Evolutionary conservation across 208 protist species (phyloP), one percentile per base, ranked within the genome.

Genomic region (Trypanosoma rangeli): DNA sequence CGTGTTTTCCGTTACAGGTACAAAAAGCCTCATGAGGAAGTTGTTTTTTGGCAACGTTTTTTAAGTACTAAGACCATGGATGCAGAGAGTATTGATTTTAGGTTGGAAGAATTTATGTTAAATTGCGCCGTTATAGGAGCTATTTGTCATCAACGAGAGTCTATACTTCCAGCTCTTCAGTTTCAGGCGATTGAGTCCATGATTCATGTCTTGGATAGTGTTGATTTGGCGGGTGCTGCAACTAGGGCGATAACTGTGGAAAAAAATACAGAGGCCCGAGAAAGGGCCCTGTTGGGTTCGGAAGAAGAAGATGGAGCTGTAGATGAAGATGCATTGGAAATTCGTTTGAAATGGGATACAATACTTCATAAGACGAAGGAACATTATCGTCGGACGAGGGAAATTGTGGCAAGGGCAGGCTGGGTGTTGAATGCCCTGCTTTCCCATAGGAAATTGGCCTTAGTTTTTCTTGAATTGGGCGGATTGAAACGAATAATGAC

Each of bases 361-460:
- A 28, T 12, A n/a, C 37, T 86, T 33, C 63, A 69, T 13, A 24
- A 50, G 9, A 64, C 53, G 50, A 80, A 78, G 28, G 67, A 79
- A 22, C 44, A 22, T 5, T 84, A 81, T 63, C 67, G 83, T n/a
- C 49, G 79, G 29, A 60, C 79, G 22, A 77, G 83, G 29, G 87
- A 93, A 57, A 70, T 86, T 52, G 72, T 93, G 31, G 79, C 78
- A 20, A 80, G 87, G 9, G 79, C 83, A 7, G 73, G 78, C 35
- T 94, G 88, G 85, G 80, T 90, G 28, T 76, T 96, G 44, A 93
- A 83, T 66, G 83, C 84, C 9, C 72, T 96, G 16, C 78, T 96
- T 24, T 78, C 64, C 26, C 91, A 96, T 76, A 87, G 83, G 61
- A 94, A 92, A 69, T 73, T 94, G 20, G 86, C 84, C 0, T 65